Evolutionary conservation across 768 basidiomycete genomes (phyloP).

Genomic region (Crucibulum laeve): DNA sequence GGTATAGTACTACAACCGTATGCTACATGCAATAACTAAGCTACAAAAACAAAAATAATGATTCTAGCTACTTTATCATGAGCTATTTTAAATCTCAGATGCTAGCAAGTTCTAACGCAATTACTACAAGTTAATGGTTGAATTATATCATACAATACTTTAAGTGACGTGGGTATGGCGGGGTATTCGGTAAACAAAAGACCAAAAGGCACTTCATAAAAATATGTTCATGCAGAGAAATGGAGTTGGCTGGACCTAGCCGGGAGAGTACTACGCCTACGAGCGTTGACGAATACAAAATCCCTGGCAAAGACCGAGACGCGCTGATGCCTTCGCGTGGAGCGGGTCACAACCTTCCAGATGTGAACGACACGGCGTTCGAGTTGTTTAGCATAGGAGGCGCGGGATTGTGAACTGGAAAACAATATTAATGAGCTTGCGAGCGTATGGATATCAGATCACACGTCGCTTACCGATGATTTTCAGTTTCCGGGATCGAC

Average conservation of each 20-base stretch:
- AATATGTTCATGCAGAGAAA: neutral
- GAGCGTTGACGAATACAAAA: constrained; percentile 57
- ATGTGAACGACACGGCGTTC: constrained; percentile 54
- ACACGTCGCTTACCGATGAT: constrained; percentile 4
- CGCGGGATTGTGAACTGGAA: constrained; percentile 9
- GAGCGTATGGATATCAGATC: neutral
- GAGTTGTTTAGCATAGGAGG: constrained; percentile 39
- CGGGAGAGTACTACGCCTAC: constrained; percentile 47
- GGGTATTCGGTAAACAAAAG: too few species aligned
- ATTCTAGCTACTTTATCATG: too few species aligned
- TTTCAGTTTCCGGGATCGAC: constrained; percentile 16
- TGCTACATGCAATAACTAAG: too few species aligned
- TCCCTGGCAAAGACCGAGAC: constrained; percentile 53
- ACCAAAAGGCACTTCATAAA: too few species aligned
- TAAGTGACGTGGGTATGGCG: too few species aligned
- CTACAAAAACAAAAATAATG: too few species aligned
- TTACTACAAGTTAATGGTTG: too few species aligned
- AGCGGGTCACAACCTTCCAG: constrained; percentile 60
- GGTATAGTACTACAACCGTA: too few species aligned
- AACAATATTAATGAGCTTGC: neutral
- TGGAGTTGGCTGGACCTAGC: constrained; percentile 16
- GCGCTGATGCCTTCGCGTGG: constrained; percentile 46
- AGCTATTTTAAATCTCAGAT: too few species aligned
- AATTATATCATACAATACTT: too few species aligned
- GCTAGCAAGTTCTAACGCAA: too few species aligned